Base-by-base conservation (phyloP, 2,329 filamentous ascomycete genomes). In the Chaetomium sp. region DNA sequence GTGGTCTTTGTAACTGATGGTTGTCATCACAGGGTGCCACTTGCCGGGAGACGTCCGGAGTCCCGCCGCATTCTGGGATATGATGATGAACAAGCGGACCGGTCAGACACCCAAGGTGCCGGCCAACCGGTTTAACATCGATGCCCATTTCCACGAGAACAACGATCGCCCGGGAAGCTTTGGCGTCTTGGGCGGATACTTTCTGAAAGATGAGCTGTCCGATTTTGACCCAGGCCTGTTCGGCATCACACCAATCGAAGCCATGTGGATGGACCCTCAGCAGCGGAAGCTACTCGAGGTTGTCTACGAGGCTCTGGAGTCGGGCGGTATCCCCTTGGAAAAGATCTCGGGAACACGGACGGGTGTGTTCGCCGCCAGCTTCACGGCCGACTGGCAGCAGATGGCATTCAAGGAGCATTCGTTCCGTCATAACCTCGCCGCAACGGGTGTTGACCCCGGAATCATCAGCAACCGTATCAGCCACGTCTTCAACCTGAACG, bases 371-470 rank as follows among this genome's bases (percentile, higher is more conserved):
- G 54, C 29, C 0, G 54, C 29, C n/a, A 16, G 13, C 5, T 57
- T 57, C 33, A 57, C 54, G 4, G 54, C 29, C 29, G 54, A 57
- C 19, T 57, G 54, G 54, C 54, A 57, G 54, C 29, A 57, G 8
- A 54, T 54, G 51, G 23, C 33, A 3, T 57, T 42, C 54, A 57
- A 33, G 38, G 29, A 42, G 3, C 33, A n/a, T 9, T 42, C 54
- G 29, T 42, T 57, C 29, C 29, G 29, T 21, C 54, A 25, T 31
- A 33, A 33, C 25, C 29, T 33, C n/a, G 29, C 29, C 13, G 29
- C 54, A 25, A 57, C 54, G 12, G 54, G 54, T n/a, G 29, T 38
- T 12, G 54, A 33, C 54, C 29, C 29, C 10, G 29, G 29, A 21
- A 33, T 33, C 21, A 35, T 57, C 54, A 38, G 29, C 54, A 57